A percentile compares a stretch with the other conserved stretches of the same genome.
Evolutionary conservation across 441 rosid genomes (phyloP).

Genomic region (Erodium moschatum): DNA sequence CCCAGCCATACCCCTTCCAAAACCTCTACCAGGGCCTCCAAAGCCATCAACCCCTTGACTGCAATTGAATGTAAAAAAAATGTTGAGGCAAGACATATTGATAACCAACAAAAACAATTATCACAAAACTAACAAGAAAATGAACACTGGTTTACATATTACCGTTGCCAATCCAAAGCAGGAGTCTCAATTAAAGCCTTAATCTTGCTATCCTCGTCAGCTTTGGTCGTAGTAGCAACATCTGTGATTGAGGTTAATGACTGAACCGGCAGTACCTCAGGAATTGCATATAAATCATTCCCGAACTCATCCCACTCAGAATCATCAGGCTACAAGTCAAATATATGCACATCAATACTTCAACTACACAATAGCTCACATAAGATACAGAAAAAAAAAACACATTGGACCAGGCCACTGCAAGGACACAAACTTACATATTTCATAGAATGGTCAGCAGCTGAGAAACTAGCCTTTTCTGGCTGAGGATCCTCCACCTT

Average conservation of each 20-base stretch:
- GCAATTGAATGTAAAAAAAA: slow-evolving; percentile 21
- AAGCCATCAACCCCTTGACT: slow-evolving; percentile 78
- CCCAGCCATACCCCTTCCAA: slow-evolving; percentile 83
- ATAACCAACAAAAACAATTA: not conserved
- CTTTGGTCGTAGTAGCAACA: slow-evolving; percentile 49
- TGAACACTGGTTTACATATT: slow-evolving; percentile 21
- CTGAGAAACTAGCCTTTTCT: slow-evolving; percentile 41
- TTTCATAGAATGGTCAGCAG: slow-evolving; percentile 44
- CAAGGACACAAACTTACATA: slow-evolving; percentile 41
- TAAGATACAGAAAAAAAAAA: not conserved
- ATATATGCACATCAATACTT: not conserved
- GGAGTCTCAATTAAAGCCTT: slow-evolving; percentile 89
- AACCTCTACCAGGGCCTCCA: slow-evolving; percentile 78
- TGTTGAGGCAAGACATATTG: not conserved
- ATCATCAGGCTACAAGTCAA: slow-evolving; percentile 54
- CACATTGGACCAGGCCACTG: not conserved
- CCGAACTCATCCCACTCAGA: slow-evolving; percentile 95
- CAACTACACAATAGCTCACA: not conserved
- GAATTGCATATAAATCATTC: slow-evolving; percentile 82
- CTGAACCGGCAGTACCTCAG: slow-evolving; percentile 51
- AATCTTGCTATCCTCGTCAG: slow-evolving; percentile 90
- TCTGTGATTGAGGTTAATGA: slow-evolving; percentile 43
- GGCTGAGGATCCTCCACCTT: slow-evolving; percentile 38
- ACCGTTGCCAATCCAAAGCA: slow-evolving; percentile 98
- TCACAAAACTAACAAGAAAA: slow-evolving; percentile 10